Conservation (phyloP, 2,329 filamentous ascomycete species). For the Verticillium alfalfae region DNA sequence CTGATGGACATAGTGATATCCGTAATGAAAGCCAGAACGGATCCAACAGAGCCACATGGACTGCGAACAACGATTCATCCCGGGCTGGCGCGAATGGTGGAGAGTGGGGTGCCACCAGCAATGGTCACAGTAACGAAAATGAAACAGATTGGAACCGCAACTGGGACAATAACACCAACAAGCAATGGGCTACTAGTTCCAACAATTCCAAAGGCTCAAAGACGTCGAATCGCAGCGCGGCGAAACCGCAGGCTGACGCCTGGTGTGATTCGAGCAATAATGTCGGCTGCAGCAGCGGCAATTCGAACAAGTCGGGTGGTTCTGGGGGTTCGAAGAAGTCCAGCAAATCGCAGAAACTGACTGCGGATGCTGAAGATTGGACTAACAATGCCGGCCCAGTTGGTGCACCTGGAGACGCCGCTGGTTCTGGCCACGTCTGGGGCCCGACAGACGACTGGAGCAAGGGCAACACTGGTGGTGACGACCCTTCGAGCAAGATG, state of each 20-base stretch:
- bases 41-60: background rate
- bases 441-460: constrained; percentile 1
- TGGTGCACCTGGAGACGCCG: constrained; percentile 1
- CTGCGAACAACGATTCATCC: background rate
- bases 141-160: constrained; percentile 9
- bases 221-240: background rate
- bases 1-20: background rate
- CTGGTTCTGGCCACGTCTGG: background rate
- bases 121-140: constrained; percentile 4
- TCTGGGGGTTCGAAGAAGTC: constrained; percentile 4
- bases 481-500: constrained; percentile 7
- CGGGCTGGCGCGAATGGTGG: background rate
- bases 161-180: background rate
- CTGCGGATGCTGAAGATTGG: background rate
- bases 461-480: background rate
- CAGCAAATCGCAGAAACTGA: constrained; percentile 3
- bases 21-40: background rate
- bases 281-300: constrained; percentile 6
- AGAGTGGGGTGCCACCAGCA: background rate
- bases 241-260: background rate
- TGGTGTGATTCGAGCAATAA: constrained; percentile 1
- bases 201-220: constrained; percentile 6
- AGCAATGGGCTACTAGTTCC: background rate
- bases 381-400: constrained; percentile 2
- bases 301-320: constrained; percentile 5